Base-by-base conservation (phyloP, 2,329 filamentous ascomycete species). In the Ophiostoma himal-ulmi region DNA sequence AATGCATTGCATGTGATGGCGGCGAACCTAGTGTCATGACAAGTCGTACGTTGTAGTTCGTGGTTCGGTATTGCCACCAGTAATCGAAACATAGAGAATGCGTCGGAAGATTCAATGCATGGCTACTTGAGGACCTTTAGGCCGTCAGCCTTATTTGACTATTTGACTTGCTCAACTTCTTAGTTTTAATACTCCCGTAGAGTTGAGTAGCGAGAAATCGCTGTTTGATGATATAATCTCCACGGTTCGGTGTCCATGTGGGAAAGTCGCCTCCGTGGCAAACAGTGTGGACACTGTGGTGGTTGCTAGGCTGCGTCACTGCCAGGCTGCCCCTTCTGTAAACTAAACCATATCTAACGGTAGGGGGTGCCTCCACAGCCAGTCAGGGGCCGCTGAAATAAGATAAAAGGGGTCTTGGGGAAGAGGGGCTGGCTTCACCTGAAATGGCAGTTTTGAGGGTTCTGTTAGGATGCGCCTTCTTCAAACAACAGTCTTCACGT, bases 381-480 rank as follows among this genome's bases (percentile, higher is more conserved):
- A 66, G n/a, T 67, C 65, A 44, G 65, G 65, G 65, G 37, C 22
- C 39, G 37, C 37, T 67, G 37, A 67, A 67, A 22, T 26, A 67
- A 41, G 36, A 26, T 41, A 44, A 67, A 41, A 44, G 39, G 65
- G 37, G 65, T 44, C n/a, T 44, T 41, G 65, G n/a, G 39, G 36
- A 37, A 37, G 62, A 44, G 64, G 65, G 65, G 65, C 65, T 39
- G 36, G 65, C n/a, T 39, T 48, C 37, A 37, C 34, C 62, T 65
- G 36, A 65, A 65, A 48, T 48, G 62, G 62, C 62, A 65, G 20
- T 34, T 65, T 39, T 5, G 5, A 62, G 57, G 26, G 26, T 30
- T 7, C n/a, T 62, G 57, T 39, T 13, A 17, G 30, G 34, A 37
- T n/a, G 60, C 60, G 30, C 60, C 14, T 64, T 64, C 34, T 17